Evolutionary conservation across 2,329 filamentous ascomycete species (phyloP).

Genomic region (Xylaria arbuscula): DNA sequence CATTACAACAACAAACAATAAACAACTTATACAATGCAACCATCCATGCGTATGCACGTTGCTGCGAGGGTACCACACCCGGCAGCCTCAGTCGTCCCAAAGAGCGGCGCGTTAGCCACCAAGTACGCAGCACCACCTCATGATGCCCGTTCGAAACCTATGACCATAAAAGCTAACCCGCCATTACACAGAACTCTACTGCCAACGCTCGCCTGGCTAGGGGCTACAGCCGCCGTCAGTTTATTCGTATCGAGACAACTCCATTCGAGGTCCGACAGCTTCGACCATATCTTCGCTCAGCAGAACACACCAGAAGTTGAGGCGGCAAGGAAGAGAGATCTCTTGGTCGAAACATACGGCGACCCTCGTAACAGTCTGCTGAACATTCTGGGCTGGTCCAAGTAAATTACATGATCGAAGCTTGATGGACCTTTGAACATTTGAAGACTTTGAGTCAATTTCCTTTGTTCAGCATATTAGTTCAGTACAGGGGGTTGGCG

Average conservation of each 20-base stretch:
- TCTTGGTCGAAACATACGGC: slow-evolving; percentile 45
- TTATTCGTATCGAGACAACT: slow-evolving; percentile 45
- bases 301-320: slow-evolving; percentile 51
- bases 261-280: slow-evolving; percentile 34
- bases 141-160: background rate
- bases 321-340: slow-evolving; percentile 39
- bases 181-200: slow-evolving; percentile 23
- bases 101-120: slow-evolving; percentile 38
- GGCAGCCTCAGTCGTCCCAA: slow-evolving; percentile 28
- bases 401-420: slow-evolving; percentile 19
- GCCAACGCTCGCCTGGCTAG: slow-evolving; percentile 32
- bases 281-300: slow-evolving; percentile 48
- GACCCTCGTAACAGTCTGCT: slow-evolving; percentile 49
- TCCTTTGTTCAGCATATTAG: slow-evolving; percentile 26
- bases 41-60: slow-evolving; percentile 40
- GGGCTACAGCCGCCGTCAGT: slow-evolving; percentile 41
- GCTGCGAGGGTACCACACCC: slow-evolving; percentile 38
- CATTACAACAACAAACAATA: slow-evolving; percentile 5
- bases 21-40: slow-evolving; percentile 34
- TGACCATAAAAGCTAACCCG: slow-evolving; percentile 11
- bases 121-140: slow-evolving; percentile 37
- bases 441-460: background rate
- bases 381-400: slow-evolving; percentile 49
- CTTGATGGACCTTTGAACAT: background rate
- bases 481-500: slow-evolving; percentile 12